Percentiles rank a stretch among this genome's conserved stretches.
Conservation (phyloP, 495 filamentous ascomycete genomes). For the Glonium stellatum region DNA sequence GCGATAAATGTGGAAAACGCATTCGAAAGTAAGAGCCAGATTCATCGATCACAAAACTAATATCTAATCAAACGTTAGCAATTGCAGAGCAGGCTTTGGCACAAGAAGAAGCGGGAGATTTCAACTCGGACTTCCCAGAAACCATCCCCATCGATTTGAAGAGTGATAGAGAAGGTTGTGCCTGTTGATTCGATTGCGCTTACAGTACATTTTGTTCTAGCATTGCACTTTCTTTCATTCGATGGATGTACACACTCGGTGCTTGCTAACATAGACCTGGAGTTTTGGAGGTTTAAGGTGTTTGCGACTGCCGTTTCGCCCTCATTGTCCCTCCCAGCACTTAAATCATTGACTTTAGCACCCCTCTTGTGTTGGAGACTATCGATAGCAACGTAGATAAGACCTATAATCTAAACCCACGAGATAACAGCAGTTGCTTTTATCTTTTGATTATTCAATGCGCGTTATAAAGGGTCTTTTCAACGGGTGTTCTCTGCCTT, state of each 20-base stretch:
- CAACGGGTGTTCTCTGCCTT: background rate
- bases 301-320: background rate
- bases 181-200: constrained; percentile 55
- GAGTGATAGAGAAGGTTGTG: constrained; percentile 82
- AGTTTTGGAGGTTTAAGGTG: background rate
- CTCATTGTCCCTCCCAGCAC: background rate
- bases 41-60: background rate
- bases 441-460: background rate
- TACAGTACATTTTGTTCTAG: background rate
- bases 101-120: constrained; percentile 94
- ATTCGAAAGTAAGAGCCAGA: constrained; percentile 69
- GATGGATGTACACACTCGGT: background rate
- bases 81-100: constrained; percentile 92
- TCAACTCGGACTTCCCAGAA: constrained; percentile 87
- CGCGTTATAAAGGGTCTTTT: too few relatives aligned
- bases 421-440: background rate
- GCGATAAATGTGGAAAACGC: constrained; percentile 97
- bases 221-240: background rate
- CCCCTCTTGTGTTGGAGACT: background rate
- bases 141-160: constrained; percentile 96
- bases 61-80: constrained; percentile 48
- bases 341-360: background rate
- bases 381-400: constrained; percentile 4
- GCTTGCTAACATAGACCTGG: background rate
- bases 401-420: background rate